phyloP scores from a whole-genome alignment of 1,139 yeast species.

The Meyerozyma smithsonii region DNA sequence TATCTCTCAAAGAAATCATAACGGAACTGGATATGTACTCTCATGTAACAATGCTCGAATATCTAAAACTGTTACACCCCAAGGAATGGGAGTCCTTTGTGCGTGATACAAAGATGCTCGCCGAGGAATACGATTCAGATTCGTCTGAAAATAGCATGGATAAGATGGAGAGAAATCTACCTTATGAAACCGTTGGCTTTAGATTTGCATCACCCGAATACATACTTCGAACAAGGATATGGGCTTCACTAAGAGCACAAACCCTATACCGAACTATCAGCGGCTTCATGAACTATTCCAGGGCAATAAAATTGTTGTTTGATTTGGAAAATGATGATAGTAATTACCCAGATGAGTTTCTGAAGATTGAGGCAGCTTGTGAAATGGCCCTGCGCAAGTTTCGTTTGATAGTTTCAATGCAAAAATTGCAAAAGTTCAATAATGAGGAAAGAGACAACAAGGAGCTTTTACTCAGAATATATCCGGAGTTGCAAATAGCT shows the following conservation, averaged over 20 bases:
- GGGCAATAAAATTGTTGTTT: constrained; percentile 45
- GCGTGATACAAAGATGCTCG: constrained; percentile 43
- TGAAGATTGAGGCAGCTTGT: constrained; percentile 33
- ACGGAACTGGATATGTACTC: constrained; percentile 45
- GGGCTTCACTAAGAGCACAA: constrained; percentile 56
- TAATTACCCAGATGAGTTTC: constrained; percentile 17
- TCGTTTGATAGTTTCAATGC: constrained; percentile 41
- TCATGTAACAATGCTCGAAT: constrained; percentile 47
- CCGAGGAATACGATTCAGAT: constrained; percentile 39
- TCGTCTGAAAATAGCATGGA: constrained; percentile 16
- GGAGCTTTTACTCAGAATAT: constrained; percentile 36
- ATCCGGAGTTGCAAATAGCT: constrained; percentile 43
- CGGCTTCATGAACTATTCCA: constrained; percentile 54
- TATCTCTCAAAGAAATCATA: constrained; percentile 45
- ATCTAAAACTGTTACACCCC: constrained; percentile 47
- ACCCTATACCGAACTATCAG: constrained; percentile 51
- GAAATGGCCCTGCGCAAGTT: constrained; percentile 42
- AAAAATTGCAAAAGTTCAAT: constrained; percentile 32
- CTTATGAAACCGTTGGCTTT: constrained; percentile 47
- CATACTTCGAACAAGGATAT: constrained; percentile 47
- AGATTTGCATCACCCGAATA: constrained; percentile 52
- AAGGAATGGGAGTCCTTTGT: constrained; percentile 50
- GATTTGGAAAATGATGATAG: constrained; percentile 33
- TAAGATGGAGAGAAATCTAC: constrained; percentile 24
- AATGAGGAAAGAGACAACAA: constrained; percentile 34